Base-by-base conservation (phyloP, 805 yeast genomes). In the Starmerella roubikii region DNA sequence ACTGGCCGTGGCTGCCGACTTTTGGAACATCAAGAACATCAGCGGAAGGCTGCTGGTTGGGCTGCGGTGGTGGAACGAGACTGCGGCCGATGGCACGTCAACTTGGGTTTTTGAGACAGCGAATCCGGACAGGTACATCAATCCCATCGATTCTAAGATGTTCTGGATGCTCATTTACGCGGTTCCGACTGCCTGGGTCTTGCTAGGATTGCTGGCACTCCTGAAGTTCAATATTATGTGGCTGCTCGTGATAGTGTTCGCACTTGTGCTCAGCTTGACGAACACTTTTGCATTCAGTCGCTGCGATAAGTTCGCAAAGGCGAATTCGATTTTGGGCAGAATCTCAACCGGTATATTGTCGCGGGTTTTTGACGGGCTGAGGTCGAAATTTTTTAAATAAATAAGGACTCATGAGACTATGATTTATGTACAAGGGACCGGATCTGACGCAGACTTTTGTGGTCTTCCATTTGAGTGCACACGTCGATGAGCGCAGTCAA, bases 11-110 rank as follows among this genome's bases (percentile, higher is more conserved):
- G 81, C 94, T 0, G 83, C 84, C 1, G 98, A 88, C 57, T 88
- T 88, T 54, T 88, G 96, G 93, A 79, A 82, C 54, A 75, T 83
- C 19, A 91, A 88, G 55, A 88, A 88, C 58, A 80, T 88, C 20
- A 68, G 93, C 17, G 98, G 98, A 1, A 65, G 97, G 42, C 68
- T 83, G 40, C 60, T 88, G 40, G 96, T 91, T 4, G 97, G 96
- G 0, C 66, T 91, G 47, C 45, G 68, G 47, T 88, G 98, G 98
- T 88, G 97, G 95, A 91, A 88, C 56, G 96, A 88, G 55, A 68
- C 85, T 0, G 65, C 69, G 22, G 65, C 62, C 16, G 57, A 68
- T 8, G 83, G 83, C 1, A 76, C 76, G 48, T 74, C 78, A 39
- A 68, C 76, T 11, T 83, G 93, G 93, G 93, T 84, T 17, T 83